Base-by-base conservation (phyloP, 352 stramenopile genomes). In the Globisporangium emineosum region DNA sequence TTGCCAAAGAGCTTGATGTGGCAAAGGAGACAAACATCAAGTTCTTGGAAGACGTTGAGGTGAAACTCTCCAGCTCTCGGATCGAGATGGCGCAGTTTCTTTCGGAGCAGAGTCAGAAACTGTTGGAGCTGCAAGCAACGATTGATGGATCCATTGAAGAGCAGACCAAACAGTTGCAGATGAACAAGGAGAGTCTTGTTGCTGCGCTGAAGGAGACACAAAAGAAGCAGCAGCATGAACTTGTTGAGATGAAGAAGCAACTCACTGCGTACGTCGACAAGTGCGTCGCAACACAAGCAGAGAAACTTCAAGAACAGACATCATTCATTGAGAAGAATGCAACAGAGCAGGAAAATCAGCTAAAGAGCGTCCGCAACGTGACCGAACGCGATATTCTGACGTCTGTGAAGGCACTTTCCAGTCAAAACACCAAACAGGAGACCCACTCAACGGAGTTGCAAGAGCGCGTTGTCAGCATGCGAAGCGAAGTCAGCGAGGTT, bases 101-200 rank as follows among this genome's bases (percentile, higher is more conserved):
- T 9, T 66, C 35, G 7, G 76, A 80, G 32, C 77, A 86, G 42
- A 78, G 67, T 60, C 56, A 82, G 50, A 79, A 79, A 32, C 57
- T 88, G 62, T 30, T 80, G 21, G 72, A 83, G 50, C 56, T 86
- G 7, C 75, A 88, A 59, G 62, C 71, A 3, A 57, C 67, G 37
- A 81, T 88, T 17, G 73, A 83, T 32, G 73, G 71, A 42, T 81
- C 75, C 29, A 73, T 88, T 17, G 62, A 76, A 19, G 77, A 78
- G 25, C 79, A 86, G 47, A 60, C 56, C 15, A 77, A 76, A 27
- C 68, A 84, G 50, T 60, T 88, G 13, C 57, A 74, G 2, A 69
- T 72, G 45, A 78, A 67, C 58, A 83, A 81, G 29, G 53, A 52
- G 19, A 62, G 52, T 42, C 54, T 84, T 2, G 67, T 69, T 5